Percentiles rank a stretch among this genome's conserved stretches.
Evolutionary conservation across 805 yeast species (phyloP).

Genomic region (Starmerella asiatica): DNA sequence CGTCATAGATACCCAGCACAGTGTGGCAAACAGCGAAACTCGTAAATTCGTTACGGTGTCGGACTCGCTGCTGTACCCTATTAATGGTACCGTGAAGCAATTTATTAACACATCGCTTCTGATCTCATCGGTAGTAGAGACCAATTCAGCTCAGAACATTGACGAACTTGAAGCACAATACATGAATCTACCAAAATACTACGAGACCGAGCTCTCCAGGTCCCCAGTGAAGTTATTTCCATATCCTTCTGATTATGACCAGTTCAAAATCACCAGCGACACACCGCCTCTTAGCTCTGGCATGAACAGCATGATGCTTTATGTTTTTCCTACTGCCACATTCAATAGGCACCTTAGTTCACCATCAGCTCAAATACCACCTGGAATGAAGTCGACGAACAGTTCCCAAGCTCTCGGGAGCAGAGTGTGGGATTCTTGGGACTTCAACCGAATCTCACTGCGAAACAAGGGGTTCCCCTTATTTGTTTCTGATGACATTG

Average conservation of each 20-base stretch:
- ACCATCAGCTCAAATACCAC: too few relatives aligned
- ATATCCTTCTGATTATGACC: background rate
- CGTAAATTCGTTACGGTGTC: background rate
- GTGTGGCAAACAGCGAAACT: background rate
- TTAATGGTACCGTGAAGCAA: background rate
- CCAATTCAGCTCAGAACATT: background rate
- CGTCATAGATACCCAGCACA: background rate
- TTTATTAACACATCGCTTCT: too few relatives aligned
- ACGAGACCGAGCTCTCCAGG: slow-evolving; percentile 2
- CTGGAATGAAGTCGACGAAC: too few relatives aligned
- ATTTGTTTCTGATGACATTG: slow-evolving; percentile 7
- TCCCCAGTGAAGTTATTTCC: background rate
- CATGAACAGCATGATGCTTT: too few relatives aligned
- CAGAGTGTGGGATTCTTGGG: slow-evolving; percentile 3
- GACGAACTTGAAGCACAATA: slow-evolving; percentile 4
- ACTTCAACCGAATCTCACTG: slow-evolving; percentile 2
- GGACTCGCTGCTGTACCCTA: background rate
- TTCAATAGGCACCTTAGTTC: too few relatives aligned
- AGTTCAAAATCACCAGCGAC: background rate
- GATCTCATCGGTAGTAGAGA: too few relatives aligned
- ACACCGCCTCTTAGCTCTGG: too few relatives aligned
- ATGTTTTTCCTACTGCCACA: too few relatives aligned
- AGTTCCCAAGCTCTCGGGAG: background rate
- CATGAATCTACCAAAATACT: slow-evolving; percentile 6
- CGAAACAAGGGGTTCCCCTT: slow-evolving; percentile 1